Percentiles rank a stretch among this genome's conserved stretches.
These are phyloP conservation scores for Ambrosia artemisiifolia DNA, from an alignment of 129 eudicot genomes.

Conservation along the genomic window DNA sequence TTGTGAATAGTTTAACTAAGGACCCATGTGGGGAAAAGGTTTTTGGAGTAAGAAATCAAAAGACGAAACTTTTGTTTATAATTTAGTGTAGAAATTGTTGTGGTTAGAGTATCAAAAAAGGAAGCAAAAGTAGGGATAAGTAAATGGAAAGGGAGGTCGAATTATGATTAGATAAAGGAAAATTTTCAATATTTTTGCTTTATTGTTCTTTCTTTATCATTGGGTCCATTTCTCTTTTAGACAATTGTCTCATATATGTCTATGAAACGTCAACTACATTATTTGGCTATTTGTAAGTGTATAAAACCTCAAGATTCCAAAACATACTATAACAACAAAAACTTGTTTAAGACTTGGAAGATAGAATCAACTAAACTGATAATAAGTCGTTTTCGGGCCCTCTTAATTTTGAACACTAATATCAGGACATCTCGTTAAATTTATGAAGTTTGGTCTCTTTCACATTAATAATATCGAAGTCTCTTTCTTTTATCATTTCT, in stretches of 20 bases:
- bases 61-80: slow-evolving; percentile 7
- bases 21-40: slow-evolving; percentile 27
- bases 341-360: background rate
- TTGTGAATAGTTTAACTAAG: slow-evolving; percentile 8
- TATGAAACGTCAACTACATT: slow-evolving; percentile 8
- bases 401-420: slow-evolving; percentile 3
- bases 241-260: slow-evolving; percentile 22
- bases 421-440: background rate
- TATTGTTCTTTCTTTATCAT: slow-evolving; percentile 24
- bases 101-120: slow-evolving; percentile 35
- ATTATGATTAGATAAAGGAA: slow-evolving; percentile 18
- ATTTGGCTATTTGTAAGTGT: slow-evolving; percentile 9
- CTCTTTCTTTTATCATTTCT: background rate
- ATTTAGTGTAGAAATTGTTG: slow-evolving; percentile 23
- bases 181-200: slow-evolving; percentile 24
- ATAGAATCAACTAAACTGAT: slow-evolving; percentile 4
- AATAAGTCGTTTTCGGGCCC: slow-evolving; percentile 17
- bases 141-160: slow-evolving; percentile 37
- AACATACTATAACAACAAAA: slow-evolving; percentile 4
- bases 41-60: slow-evolving; percentile 17
- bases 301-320: slow-evolving; percentile 4
- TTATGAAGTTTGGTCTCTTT: slow-evolving; percentile 16
- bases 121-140: slow-evolving; percentile 31
- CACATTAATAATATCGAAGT: background rate
- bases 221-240: slow-evolving; percentile 28